Evolutionary conservation across 2,329 filamentous ascomycete genomes (phyloP).

Genomic region (Clarireedia sp.): DNA sequence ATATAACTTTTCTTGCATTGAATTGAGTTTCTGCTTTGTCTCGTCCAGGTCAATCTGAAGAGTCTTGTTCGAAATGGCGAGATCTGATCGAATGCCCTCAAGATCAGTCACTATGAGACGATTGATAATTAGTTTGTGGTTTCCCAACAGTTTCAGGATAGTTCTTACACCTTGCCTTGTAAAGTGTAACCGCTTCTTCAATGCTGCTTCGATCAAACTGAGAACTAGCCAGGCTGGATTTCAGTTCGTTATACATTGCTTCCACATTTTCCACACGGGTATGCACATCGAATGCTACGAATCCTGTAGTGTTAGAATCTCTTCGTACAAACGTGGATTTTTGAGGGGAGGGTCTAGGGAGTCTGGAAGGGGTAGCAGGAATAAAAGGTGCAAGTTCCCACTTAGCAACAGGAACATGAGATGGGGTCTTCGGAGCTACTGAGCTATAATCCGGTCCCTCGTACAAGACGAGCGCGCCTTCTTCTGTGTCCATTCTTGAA

Average conservation of each 20-base stretch:
- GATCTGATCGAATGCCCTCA: slow-evolving; percentile 34
- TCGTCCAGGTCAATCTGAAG: slow-evolving; percentile 63
- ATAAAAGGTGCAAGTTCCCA: slow-evolving; percentile 17
- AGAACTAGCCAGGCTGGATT: slow-evolving; percentile 62
- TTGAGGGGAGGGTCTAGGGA: slow-evolving; percentile 31
- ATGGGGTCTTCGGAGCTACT: slow-evolving; percentile 29
- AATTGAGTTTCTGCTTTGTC: slow-evolving; percentile 34
- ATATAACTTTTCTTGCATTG: slow-evolving; percentile 35
- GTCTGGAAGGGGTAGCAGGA: slow-evolving; percentile 34
- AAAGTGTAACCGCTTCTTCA: slow-evolving; percentile 66
- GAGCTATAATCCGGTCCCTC: slow-evolving; percentile 18
- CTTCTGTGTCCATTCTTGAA: slow-evolving; percentile 18
- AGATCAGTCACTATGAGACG: slow-evolving; percentile 36
- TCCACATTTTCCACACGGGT: slow-evolving; percentile 71
- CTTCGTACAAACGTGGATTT: slow-evolving; percentile 56
- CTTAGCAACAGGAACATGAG: slow-evolving; percentile 29
- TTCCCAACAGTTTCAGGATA: background rate
- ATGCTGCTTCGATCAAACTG: slow-evolving; percentile 59
- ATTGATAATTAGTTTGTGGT: slow-evolving; percentile 5
- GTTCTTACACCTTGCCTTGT: slow-evolving; percentile 51
- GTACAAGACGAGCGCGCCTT: slow-evolving; percentile 24
- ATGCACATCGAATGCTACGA: slow-evolving; percentile 72
- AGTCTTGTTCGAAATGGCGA: slow-evolving; percentile 36
- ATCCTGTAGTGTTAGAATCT: slow-evolving; percentile 60
- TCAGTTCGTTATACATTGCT: slow-evolving; percentile 61